Conservation (phyloP, 2,329 filamentous ascomycete genomes). For the Alternaria arbusti region DNA sequence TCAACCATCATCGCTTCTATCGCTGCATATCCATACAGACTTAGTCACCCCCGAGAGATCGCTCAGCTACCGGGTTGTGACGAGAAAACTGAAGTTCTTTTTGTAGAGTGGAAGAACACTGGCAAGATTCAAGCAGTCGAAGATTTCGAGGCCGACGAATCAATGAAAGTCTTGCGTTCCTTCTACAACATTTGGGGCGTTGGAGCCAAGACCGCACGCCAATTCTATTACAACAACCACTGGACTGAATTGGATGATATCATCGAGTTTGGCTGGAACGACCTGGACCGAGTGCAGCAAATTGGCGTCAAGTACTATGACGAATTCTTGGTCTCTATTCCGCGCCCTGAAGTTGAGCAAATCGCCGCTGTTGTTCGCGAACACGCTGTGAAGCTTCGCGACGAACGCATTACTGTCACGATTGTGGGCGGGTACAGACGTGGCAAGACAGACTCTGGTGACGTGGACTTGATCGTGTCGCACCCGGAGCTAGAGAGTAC, state of each 20-base stretch:
- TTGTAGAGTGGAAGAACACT: constrained; percentile 73
- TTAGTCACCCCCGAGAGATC: constrained; percentile 56
- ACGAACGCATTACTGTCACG: constrained; percentile 61
- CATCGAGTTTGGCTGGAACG: constrained; percentile 79
- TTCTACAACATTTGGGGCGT: constrained; percentile 96
- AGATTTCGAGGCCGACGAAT: constrained; percentile 68
- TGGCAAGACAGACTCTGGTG: constrained; percentile 74
- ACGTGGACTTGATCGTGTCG: constrained; percentile 85
- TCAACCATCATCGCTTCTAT: constrained; percentile 84
- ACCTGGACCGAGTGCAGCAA: constrained; percentile 80
- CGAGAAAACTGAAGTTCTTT: constrained; percentile 77
- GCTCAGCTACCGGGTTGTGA: constrained; percentile 77
- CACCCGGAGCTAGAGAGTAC: constrained; percentile 76
- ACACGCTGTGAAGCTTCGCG: constrained; percentile 70
- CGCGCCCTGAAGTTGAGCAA: constrained; percentile 72
- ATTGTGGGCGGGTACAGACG: constrained; percentile 84
- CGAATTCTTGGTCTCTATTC: constrained; percentile 76
- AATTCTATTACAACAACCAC: constrained; percentile 77
- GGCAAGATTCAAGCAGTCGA: constrained; percentile 69
- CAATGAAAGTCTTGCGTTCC: constrained; percentile 66
- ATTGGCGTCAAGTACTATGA: constrained; percentile 95
- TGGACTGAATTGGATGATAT: constrained; percentile 89
- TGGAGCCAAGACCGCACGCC: constrained; percentile 76
- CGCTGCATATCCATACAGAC: constrained; percentile 74
- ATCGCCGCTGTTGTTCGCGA: constrained; percentile 69